phyloP scores from a whole-genome alignment of 148 eudicot genomes.

The Spergularia marina region DNA sequence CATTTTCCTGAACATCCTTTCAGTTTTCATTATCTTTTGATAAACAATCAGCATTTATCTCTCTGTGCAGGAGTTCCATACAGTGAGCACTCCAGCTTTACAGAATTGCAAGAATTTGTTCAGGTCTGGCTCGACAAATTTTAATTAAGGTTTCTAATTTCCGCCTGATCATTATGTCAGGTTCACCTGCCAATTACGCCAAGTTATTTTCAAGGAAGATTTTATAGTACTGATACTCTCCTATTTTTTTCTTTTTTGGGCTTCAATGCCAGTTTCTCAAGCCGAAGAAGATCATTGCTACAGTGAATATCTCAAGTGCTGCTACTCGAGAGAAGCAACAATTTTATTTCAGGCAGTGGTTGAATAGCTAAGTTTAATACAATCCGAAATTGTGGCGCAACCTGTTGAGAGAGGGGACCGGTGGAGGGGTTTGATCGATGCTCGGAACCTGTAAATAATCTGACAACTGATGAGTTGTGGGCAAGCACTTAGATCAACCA shows the following conservation, averaged over 20 bases:
- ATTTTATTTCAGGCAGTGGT: slow-evolving; percentile 50
- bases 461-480: no score
- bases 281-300: slow-evolving; percentile 64
- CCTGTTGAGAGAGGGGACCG: neutral
- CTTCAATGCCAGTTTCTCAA: slow-evolving; percentile 45
- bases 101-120: slow-evolving; percentile 60
- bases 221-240: neutral
- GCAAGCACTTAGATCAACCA: no score
- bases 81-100: slow-evolving; percentile 71
- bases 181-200: slow-evolving; percentile 12
- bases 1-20: neutral
- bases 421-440: no score
- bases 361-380: slow-evolving; percentile 28
- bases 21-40: neutral
- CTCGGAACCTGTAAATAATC: no score
- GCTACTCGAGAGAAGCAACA: slow-evolving; percentile 60
- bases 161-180: neutral
- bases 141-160: neutral
- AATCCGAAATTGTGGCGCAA: neutral
- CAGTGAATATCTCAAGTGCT: slow-evolving; percentile 59
- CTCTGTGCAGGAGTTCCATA: slow-evolving; percentile 59
- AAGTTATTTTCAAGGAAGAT: slow-evolving; percentile 33
- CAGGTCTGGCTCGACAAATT: slow-evolving; percentile 36
- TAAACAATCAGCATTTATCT: neutral
- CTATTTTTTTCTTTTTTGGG: neutral